Evolutionary conservation across 2,329 filamentous ascomycete species (phyloP).

Genomic region (Arachnomyces sp.): DNA sequence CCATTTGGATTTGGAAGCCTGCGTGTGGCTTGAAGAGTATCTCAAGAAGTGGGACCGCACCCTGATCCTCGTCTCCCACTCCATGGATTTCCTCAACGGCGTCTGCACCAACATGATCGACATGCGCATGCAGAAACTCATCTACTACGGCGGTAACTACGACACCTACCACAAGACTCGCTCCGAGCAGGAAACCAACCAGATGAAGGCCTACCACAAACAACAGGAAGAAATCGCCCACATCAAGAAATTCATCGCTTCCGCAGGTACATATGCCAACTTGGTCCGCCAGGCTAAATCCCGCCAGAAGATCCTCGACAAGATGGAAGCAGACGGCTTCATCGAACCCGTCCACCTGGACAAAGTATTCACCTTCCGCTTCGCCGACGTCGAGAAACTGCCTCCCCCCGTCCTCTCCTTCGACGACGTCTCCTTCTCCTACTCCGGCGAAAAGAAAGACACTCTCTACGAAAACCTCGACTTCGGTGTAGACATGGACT

Average conservation of each 20-base stretch:
- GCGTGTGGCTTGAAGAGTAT: slow-evolving; percentile 99
- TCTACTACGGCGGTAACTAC: slow-evolving; percentile 99
- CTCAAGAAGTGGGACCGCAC: slow-evolving; percentile 99
- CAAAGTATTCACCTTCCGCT: slow-evolving; percentile 92
- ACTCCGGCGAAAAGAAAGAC: slow-evolving; percentile 80
- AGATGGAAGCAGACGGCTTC: slow-evolving; percentile 99
- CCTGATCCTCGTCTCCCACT: slow-evolving; percentile 92
- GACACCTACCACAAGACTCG: slow-evolving; percentile 96
- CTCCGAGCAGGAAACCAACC: slow-evolving; percentile 89
- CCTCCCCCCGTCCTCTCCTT: slow-evolving; percentile 93
- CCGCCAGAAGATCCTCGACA: slow-evolving; percentile 98
- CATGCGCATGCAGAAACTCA: slow-evolving; percentile 79
- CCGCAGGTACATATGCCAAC: slow-evolving; percentile 98
- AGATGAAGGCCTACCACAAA: slow-evolving; percentile 98
- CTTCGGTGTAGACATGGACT: slow-evolving; percentile 99
- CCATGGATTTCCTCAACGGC: slow-evolving; percentile 97
- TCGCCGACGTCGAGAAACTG: slow-evolving; percentile 98
- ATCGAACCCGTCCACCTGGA: slow-evolving; percentile 84
- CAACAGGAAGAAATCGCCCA: slow-evolving; percentile 98
- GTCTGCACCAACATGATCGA: slow-evolving; percentile 98
- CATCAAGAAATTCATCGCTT: slow-evolving; percentile 99
- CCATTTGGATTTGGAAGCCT: slow-evolving; percentile 98
- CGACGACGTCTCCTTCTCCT: slow-evolving; percentile 95
- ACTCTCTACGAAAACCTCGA: slow-evolving; percentile 95
- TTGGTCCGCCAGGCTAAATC: slow-evolving; percentile 98